Conservation (phyloP, 192 early-diverging fungal genomes). For the Chytriomyces sp. region DNA sequence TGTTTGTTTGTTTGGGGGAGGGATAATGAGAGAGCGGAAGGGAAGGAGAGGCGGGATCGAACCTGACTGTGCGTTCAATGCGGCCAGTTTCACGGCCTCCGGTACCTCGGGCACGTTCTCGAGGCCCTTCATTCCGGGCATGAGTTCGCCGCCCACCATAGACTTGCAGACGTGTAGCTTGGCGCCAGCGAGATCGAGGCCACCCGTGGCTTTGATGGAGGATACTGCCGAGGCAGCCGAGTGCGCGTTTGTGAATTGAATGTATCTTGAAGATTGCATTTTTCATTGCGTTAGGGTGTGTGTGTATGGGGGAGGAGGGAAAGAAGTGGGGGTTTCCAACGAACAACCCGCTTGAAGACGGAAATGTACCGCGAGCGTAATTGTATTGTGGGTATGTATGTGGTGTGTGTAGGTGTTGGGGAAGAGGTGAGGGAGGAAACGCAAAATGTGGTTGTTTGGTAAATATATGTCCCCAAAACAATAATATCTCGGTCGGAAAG, state of each 20-base stretch:
- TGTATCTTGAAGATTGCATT: constrained; percentile 56
- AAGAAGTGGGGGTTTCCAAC: background rate
- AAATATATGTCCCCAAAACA: constrained; percentile 1
- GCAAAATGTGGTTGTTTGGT: background rate
- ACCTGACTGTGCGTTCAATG: constrained; percentile 4
- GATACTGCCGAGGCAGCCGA: constrained; percentile 55
- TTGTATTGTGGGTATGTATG: background rate
- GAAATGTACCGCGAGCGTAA: no score
- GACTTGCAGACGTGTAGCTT: constrained; percentile 67
- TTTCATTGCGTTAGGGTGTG: constrained; percentile 15
- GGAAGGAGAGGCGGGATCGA: background rate
- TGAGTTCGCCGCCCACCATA: constrained; percentile 77
- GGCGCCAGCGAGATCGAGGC: constrained; percentile 75
- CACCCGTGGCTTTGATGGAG: constrained; percentile 78
- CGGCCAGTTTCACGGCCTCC: constrained; percentile 24
- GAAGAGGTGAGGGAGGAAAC: background rate
- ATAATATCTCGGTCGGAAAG: constrained; percentile 13
- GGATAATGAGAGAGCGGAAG: background rate
- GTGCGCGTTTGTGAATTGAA: constrained; percentile 69
- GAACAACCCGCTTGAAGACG: no score
- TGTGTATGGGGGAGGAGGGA: background rate
- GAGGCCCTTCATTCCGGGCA: constrained; percentile 77
- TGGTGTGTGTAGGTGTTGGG: background rate
- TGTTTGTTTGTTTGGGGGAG: background rate
- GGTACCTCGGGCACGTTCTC: constrained; percentile 50